Base-by-base conservation (phyloP, 352 stramenopile species). In the Globisporangium okanoganense region DNA sequence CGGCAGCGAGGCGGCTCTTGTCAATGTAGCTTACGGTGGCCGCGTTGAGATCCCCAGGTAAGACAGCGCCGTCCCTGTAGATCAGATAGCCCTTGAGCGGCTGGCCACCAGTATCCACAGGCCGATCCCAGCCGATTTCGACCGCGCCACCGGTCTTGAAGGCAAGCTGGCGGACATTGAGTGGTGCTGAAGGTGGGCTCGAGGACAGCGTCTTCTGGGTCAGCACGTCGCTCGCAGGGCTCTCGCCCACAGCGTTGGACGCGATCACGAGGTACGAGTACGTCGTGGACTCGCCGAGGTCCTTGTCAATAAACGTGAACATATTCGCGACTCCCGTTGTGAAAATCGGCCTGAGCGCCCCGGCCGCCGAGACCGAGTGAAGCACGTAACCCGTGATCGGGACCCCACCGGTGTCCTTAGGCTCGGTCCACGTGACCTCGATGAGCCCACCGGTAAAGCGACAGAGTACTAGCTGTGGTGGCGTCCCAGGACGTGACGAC, bases 111-210 rank as follows among this genome's bases (percentile, higher is more conserved):
- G 72, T 71, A 35, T 91, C 82, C n/a, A 83, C 35, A 0, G 78
- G 75, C 2, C 64, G 70, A 33, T 79, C 66, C 82, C 82, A 91
- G 6, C 67, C 75, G 27, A 89, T 76, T 38, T 75, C 54, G n/a
- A 91, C 72, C 1, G 78, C 65, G 3, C 82, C 82, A 25, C 82
- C 82, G 27, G 78, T 86, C 5, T 66, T 67, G 27, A 78, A 83
- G 0, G 18, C 8, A 5, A 82, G 51, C 33, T 86, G 77, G 0
- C 38, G 62, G 18, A 88, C 52, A 52, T 83, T 78, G 31, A 74
- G 27, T 8, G 82, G 82, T 0, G 66, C 66, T 3, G 78, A 87
- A 1, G 82, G 79, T 8, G 71, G 59, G 3, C 77, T 85, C n/a
- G 72, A 65, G 2, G 62, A 53, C 5, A 67, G 53, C 3, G 82